Base-by-base conservation (phyloP, 192 early-diverging fungal genomes). In the Backusella liffmaniae region DNA sequence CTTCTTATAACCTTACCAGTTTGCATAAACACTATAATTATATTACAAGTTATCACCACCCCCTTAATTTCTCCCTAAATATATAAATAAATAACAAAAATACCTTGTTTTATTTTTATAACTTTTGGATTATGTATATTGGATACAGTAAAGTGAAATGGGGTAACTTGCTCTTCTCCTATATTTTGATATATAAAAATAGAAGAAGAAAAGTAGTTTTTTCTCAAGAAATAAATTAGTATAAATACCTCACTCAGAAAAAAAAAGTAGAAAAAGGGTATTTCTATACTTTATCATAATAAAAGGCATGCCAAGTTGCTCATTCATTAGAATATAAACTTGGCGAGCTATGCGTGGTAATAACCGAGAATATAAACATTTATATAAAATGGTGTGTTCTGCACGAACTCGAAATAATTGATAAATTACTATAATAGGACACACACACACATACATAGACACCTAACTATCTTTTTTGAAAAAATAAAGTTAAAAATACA, bases 261-360 rank as follows among this genome's bases (percentile, higher is more conserved):
- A 10, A 9, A 10, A 41, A 44, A 16, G 15, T 44, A 44, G 12
- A 44, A 44, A 44, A 44, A 16, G 42, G 15, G 42, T 56, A 56
- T 56, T 56, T 21, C n/a, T 62, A 62, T 62, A 29, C 56, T 49
- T n/a, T 18, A n/a, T 49, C 46, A 49, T 49, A 59, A 59, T 26
- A 29, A 59, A 26, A 59, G 10, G 53, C 53, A 59, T 59, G 53
- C 53, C 53, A 59, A 59, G 53, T 59, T 59, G 46, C n/a, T 59
- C 53, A 59, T 59, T 59, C 53, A 59, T 59, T 59, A 59, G 21
- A 59, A 59, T 59, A 59, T 26, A 59, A 59, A 59, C 53, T 59
- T 59, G 53, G 53, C 9, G 21, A 59, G 53, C 23, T 59, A 59
- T 59, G 53, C 53, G 53, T 59, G 53, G 53, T 59, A 59, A 59